Evolutionary conservation across 768 basidiomycete genomes (phyloP).

Genomic region (Rhodosporidiobolus odoratus): DNA sequence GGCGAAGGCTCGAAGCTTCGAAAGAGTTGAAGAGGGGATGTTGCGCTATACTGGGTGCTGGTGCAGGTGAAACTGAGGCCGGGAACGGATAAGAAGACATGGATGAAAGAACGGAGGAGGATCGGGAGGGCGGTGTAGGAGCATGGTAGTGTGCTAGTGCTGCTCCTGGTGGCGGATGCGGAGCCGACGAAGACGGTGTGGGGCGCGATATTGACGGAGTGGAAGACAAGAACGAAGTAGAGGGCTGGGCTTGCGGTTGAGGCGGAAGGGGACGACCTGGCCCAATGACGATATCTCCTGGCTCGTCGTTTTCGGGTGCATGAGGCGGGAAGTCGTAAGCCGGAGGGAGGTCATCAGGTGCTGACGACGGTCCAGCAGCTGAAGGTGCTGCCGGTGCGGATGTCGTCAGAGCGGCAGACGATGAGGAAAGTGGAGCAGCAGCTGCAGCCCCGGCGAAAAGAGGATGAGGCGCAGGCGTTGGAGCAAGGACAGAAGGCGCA

Average conservation of each 20-base stretch:
- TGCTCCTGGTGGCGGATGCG: not conserved
- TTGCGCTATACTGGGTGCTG: not conserved
- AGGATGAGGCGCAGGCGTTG: no score
- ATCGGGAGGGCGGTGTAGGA: not conserved
- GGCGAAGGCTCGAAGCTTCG: not conserved
- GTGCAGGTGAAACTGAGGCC: no score
- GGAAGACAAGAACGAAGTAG: not conserved
- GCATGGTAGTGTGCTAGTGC: not conserved
- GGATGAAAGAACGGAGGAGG: not conserved
- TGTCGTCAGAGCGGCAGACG: not conserved
- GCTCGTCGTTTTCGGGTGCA: conserved; percentile 2
- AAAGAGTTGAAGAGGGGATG: not conserved
- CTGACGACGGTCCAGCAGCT: no score
- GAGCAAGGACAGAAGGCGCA: not conserved
- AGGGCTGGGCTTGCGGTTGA: not conserved
- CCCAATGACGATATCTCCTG: conserved; percentile 5
- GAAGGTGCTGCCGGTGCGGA: not conserved
- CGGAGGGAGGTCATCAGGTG: not conserved
- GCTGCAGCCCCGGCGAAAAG: not conserved
- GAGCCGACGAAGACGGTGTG: not conserved
- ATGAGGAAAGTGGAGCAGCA: not conserved
- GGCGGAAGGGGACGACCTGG: not conserved
- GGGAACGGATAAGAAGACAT: no score
- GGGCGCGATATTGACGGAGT: not conserved
- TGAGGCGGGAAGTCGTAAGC: conserved; percentile 11